phyloP scores from a whole-genome alignment of 805 yeast genomes.

The Saccharomycopsis oosterbeekiorum region DNA sequence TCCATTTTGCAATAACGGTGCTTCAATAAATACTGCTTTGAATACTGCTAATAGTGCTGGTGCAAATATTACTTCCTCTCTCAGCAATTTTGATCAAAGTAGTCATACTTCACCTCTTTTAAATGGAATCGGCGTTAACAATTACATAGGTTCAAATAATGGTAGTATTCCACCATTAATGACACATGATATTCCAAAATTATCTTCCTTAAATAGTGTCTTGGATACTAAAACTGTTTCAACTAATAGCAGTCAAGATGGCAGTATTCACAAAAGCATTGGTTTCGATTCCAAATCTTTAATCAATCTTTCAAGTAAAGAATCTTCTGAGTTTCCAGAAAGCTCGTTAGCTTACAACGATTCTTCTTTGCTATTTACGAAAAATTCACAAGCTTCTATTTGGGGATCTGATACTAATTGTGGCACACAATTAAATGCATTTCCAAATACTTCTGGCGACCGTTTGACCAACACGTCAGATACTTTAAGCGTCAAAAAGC shows the following conservation, averaged over 20 bases:
- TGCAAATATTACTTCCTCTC: not conserved
- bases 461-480: not conserved
- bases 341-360: not conserved
- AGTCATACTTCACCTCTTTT: not conserved
- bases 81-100: not conserved
- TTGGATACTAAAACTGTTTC: not conserved
- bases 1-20: not conserved
- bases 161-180: not conserved
- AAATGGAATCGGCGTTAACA: not conserved
- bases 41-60: not conserved
- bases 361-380: not conserved
- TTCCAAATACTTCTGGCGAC: not conserved
- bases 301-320: not conserved
- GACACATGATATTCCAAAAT: not conserved
- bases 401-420: not conserved
- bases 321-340: not conserved
- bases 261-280: not conserved
- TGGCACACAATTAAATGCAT: not conserved
- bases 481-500: not conserved
- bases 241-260: not conserved
- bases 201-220: not conserved
- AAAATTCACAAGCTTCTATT: not conserved
- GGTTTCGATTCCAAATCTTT: not conserved
- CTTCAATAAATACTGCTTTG: not conserved
- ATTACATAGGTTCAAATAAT: not conserved